Percentiles rank a stretch among this genome's conserved stretches.
Evolutionary conservation across 441 rosid species (phyloP).

Genomic region (Bocquillonia castaneifolia): DNA sequence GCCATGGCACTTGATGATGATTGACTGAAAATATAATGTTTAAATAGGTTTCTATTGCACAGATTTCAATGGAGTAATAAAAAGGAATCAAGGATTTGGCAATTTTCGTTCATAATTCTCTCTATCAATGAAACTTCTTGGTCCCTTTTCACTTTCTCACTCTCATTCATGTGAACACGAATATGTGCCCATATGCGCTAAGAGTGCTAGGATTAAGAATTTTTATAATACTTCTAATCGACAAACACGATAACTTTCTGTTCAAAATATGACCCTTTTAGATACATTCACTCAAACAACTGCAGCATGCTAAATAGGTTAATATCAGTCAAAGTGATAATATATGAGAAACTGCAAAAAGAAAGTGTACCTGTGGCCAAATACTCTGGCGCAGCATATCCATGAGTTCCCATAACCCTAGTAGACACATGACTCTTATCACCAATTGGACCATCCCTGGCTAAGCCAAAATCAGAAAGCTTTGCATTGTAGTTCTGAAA

Average conservation of each 20-base stretch:
- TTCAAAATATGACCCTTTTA: neutral
- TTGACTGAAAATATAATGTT: neutral
- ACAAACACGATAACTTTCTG: slow-evolving; percentile 4
- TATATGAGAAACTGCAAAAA: neutral
- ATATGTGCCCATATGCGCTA: neutral
- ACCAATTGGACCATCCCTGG: slow-evolving; percentile 76
- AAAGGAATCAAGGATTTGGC: neutral
- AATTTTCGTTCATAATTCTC: neutral
- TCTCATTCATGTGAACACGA: neutral
- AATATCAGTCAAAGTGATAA: neutral
- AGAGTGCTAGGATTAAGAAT: neutral
- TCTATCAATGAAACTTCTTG: neutral
- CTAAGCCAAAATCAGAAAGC: slow-evolving; percentile 86
- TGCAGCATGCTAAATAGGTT: neutral
- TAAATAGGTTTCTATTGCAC: neutral
- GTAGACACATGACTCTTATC: slow-evolving; percentile 80
- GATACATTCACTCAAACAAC: neutral
- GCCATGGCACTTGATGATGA: neutral
- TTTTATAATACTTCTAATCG: neutral
- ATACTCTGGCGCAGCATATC: slow-evolving; percentile 85
- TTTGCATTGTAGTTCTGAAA: slow-evolving; percentile 72
- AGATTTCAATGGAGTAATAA: neutral
- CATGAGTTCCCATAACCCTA: slow-evolving; percentile 71
- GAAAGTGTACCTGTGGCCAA: slow-evolving; percentile 51
- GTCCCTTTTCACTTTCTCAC: neutral